Evolutionary conservation across 768 basidiomycete species (phyloP).

Genomic region (Phanerochaete carnosa): DNA sequence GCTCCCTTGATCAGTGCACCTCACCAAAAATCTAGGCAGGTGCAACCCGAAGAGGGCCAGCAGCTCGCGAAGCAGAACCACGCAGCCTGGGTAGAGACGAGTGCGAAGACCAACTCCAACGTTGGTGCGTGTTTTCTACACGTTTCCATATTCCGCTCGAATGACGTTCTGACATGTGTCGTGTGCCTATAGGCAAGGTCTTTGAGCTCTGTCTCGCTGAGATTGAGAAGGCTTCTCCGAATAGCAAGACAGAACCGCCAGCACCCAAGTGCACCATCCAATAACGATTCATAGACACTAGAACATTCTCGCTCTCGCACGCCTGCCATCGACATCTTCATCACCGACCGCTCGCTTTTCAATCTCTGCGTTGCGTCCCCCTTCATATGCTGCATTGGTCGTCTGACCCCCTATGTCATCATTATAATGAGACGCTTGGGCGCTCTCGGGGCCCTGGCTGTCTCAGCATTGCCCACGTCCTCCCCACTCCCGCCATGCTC

Average conservation of each 20-base stretch:
- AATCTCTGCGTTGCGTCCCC: not conserved
- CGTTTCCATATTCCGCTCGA: not conserved
- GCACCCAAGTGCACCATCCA: conserved; percentile 43
- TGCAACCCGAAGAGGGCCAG: conserved; percentile 69
- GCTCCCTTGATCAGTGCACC: conserved; percentile 21
- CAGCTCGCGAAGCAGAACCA: conserved; percentile 67
- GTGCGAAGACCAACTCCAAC: conserved; percentile 83
- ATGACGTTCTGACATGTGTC: not conserved
- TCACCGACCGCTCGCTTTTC: not conserved
- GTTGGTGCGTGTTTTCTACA: conserved; percentile 60
- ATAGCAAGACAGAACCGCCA: conserved; percentile 39
- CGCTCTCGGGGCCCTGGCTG: not conserved
- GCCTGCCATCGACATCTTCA: conserved; percentile 2
- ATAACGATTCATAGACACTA: conserved; percentile 19
- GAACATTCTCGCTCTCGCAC: conserved; percentile 9
- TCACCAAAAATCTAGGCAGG: conserved; percentile 55
- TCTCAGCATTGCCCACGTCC: not conserved
- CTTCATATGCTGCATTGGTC: conserved; percentile 2
- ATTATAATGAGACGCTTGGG: conserved; percentile 5
- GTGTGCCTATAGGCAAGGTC: conserved; percentile 56
- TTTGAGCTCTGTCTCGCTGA: conserved; percentile 83
- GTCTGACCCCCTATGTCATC: conserved; percentile 2
- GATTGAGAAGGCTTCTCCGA: conserved; percentile 73
- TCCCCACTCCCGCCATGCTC: conserved; percentile 3
- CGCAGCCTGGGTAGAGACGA: conserved; percentile 85